A percentile compares a stretch with the other conserved stretches of the same genome.
Conservation (phyloP, 768 basidiomycete genomes). For the Russula brevipes region DNA sequence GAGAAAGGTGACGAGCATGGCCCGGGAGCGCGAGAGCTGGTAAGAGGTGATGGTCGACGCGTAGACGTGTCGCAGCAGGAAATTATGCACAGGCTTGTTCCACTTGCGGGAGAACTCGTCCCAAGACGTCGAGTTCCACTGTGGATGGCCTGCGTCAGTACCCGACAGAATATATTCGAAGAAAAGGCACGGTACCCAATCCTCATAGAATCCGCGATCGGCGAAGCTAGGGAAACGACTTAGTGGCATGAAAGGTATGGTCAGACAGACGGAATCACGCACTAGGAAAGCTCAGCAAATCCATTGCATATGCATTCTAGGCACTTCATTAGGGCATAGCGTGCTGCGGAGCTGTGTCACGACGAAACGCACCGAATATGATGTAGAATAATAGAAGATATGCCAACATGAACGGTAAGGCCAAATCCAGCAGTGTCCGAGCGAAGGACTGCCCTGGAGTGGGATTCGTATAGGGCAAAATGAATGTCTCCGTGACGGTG, state of each 20-base stretch:
- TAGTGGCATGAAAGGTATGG: background rate
- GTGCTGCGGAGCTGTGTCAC: background rate
- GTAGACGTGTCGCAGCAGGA: conserved; percentile 93
- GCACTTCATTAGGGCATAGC: conserved; percentile 10
- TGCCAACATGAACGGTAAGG: conserved; percentile 89
- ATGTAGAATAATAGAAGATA: conserved; percentile 85
- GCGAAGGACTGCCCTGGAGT: conserved; percentile 64
- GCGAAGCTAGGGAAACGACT: conserved; percentile 60
- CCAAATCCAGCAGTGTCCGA: conserved; percentile 75
- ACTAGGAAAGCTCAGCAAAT: conserved; percentile 91
- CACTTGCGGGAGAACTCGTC: conserved; percentile 98
- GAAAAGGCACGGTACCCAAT: conserved; percentile 59
- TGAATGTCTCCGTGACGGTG: conserved; percentile 90
- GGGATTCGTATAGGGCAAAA: conserved; percentile 73
- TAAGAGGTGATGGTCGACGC: conserved; percentile 78
- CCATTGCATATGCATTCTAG: conserved; percentile 94
- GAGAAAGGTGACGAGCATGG: conserved; percentile 90
- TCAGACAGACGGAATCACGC: conserved; percentile 29
- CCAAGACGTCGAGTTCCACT: conserved; percentile 97
- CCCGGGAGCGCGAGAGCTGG: conserved; percentile 66
- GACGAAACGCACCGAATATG: conserved; percentile 57
- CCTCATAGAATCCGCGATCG: conserved; percentile 97
- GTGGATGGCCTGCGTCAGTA: conserved; percentile 20
- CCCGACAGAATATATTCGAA: background rate
- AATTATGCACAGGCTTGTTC: conserved; percentile 96